Evolutionary conservation across 2,329 filamentous ascomycete species (phyloP).

Genomic region (Amesomyces nigricolor): DNA sequence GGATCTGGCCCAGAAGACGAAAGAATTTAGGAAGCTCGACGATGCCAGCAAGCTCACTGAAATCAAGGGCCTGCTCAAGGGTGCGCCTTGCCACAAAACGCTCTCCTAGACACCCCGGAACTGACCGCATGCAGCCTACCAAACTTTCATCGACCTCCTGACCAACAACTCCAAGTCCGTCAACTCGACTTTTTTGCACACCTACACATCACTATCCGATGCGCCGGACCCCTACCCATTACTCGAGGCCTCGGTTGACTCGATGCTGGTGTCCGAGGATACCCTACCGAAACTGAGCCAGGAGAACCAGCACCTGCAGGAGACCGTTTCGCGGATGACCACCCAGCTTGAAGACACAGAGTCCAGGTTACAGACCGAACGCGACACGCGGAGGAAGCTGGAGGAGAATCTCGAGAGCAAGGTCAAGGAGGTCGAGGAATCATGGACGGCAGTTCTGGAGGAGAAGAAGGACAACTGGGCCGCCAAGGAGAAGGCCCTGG

Average conservation of each 20-base stretch:
- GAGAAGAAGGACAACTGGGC: conserved; percentile 98
- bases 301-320: conserved; percentile 84
- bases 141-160: conserved; percentile 92
- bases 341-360: conserved; percentile 80
- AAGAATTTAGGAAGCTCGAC: conserved; percentile 92
- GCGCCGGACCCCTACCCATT: conserved; percentile 94
- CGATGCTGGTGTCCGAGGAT: conserved; percentile 85
- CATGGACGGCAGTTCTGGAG: conserved; percentile 82
- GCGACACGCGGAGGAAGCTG: conserved; percentile 63
- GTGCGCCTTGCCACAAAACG: conserved; percentile 37
- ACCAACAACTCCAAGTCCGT: conserved; percentile 94
- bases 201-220: conserved; percentile 90
- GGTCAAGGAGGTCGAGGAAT: conserved; percentile 83
- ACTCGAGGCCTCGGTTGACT: conserved; percentile 92
- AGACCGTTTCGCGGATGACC: conserved; percentile 68
- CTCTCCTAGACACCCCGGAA: background rate
- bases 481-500: conserved; percentile 78
- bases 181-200: conserved; percentile 85
- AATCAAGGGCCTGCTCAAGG: conserved; percentile 84
- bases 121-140: conserved; percentile 63
- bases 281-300: conserved; percentile 82
- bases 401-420: conserved; percentile 72
- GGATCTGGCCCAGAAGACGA: conserved; percentile 97
- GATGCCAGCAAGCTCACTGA: conserved; percentile 81
- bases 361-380: conserved; percentile 71